Percentiles rank a stretch among this genome's conserved stretches.
Evolutionary conservation across 148 eudicot species (phyloP).

Genomic region (Dianthus caryophyllus): DNA sequence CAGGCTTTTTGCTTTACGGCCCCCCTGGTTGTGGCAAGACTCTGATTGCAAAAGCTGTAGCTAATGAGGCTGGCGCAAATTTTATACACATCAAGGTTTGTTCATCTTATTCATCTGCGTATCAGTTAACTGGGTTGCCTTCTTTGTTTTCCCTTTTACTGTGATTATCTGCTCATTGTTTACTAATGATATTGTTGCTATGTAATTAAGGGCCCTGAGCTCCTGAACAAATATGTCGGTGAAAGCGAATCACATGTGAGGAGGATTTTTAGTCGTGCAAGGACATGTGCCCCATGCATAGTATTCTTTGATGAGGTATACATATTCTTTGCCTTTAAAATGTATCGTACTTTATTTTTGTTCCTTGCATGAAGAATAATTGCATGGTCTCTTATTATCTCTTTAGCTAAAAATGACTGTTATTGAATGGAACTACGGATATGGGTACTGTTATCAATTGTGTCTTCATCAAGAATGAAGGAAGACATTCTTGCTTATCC

Average conservation of each 20-base stretch:
- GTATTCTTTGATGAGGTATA: slow-evolving; percentile 94
- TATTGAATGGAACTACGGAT: neutral
- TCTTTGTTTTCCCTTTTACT: neutral
- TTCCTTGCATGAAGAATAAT: neutral
- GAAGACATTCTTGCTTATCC: neutral
- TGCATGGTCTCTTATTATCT: neutral
- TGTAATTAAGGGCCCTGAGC: slow-evolving; percentile 71
- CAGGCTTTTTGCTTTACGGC: slow-evolving; percentile 85
- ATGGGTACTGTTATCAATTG: neutral
- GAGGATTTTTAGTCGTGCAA: slow-evolving; percentile 71
- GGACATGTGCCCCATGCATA: slow-evolving; percentile 90
- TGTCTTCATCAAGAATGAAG: neutral
- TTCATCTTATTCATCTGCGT: neutral
- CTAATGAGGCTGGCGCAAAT: slow-evolving; percentile 86
- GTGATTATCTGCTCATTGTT: neutral
- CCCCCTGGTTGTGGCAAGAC: slow-evolving; percentile 98
- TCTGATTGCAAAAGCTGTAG: slow-evolving; percentile 91
- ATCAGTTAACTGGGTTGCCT: too few species aligned
- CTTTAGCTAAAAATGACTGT: neutral
- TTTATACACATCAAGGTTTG: slow-evolving; percentile 87
- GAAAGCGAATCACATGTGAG: slow-evolving; percentile 86
- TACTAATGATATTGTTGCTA: slow-evolving; percentile 9
- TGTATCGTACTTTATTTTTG: neutral
- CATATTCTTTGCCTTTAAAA: neutral
- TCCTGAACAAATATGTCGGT: slow-evolving; percentile 80